Conservation (phyloP, 371 early-diverging fungal species). For the Actinomortierella ambigua region DNA sequence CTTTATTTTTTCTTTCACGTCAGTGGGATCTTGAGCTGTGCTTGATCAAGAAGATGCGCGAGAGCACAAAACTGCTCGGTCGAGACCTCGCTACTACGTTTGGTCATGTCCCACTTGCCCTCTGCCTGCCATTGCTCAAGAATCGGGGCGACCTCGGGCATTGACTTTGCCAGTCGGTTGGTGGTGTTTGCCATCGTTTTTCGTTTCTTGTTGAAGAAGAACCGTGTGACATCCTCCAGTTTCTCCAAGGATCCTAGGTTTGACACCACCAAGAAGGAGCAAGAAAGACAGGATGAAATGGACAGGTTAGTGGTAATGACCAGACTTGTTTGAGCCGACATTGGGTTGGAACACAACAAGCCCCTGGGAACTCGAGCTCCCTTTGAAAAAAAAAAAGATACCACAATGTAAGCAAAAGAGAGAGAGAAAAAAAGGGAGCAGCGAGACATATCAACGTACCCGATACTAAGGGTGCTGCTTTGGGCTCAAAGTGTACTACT, state of each 20-base stretch:
- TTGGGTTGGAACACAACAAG: no score
- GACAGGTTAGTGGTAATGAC: neutral
- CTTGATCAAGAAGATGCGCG: slow-evolving; percentile 24
- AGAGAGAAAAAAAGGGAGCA: neutral
- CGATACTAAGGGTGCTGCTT: slow-evolving; percentile 48
- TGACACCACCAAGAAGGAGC: neutral
- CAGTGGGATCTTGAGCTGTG: slow-evolving; percentile 35
- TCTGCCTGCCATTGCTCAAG: slow-evolving; percentile 29
- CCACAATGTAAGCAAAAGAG: slow-evolving; percentile 13
- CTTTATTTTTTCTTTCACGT: slow-evolving; percentile 11
- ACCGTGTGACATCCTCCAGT: slow-evolving; percentile 69
- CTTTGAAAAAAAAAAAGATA: no score
- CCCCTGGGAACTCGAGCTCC: slow-evolving; percentile 9
- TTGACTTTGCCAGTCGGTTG: slow-evolving; percentile 37
- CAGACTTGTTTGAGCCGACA: neutral
- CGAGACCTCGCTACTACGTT: slow-evolving; percentile 24
- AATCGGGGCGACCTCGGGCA: slow-evolving; percentile 19
- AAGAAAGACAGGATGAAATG: neutral
- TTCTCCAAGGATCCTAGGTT: slow-evolving; percentile 50
- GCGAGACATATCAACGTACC: slow-evolving; percentile 15
- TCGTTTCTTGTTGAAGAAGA: slow-evolving; percentile 73
- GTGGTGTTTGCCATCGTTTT: slow-evolving; percentile 75
- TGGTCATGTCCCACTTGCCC: slow-evolving; percentile 24
- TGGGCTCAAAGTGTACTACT: slow-evolving; percentile 70
- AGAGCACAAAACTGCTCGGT: slow-evolving; percentile 38